Percentiles rank a stretch among this genome's conserved stretches.
Conservation (phyloP, 805 yeast species). For the Phaffomyces opuntiae region DNA sequence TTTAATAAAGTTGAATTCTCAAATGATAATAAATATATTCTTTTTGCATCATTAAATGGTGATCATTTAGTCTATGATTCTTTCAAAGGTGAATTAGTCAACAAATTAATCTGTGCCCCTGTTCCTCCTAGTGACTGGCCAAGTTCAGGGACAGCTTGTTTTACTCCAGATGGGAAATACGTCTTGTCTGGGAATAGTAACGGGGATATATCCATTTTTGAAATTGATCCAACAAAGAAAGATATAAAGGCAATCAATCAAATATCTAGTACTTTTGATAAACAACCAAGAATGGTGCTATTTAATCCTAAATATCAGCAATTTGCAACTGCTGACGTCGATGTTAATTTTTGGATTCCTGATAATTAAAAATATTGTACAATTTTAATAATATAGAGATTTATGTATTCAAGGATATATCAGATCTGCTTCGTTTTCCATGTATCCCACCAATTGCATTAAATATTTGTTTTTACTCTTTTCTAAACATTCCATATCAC, state of each 20-base stretch:
- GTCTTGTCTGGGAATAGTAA: slow-evolving; percentile 56
- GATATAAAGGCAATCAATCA: slow-evolving; percentile 16
- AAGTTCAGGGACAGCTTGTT: slow-evolving; percentile 49
- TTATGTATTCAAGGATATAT: slow-evolving; percentile 4
- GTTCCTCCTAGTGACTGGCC: slow-evolving; percentile 35
- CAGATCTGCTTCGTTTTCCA: slow-evolving; percentile 6
- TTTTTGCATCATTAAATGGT: slow-evolving; percentile 51
- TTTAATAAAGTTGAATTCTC: slow-evolving; percentile 75
- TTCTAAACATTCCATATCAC: slow-evolving; percentile 68
- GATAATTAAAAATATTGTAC: neutral
- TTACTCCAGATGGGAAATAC: slow-evolving; percentile 62
- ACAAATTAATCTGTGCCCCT: slow-evolving; percentile 26
- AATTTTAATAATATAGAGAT: neutral
- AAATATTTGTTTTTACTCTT: slow-evolving; percentile 3
- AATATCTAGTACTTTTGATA: slow-evolving; percentile 20
- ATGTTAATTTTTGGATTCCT: slow-evolving; percentile 20
- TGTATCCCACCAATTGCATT: slow-evolving; percentile 2
- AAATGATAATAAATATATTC: slow-evolving; percentile 60
- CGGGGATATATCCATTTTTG: slow-evolving; percentile 49
- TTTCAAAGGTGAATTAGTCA: slow-evolving; percentile 47
- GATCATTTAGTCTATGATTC: slow-evolving; percentile 64
- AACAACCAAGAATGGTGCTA: slow-evolving; percentile 31
- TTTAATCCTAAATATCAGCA: slow-evolving; percentile 33
- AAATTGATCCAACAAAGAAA: slow-evolving; percentile 25
- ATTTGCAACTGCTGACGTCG: slow-evolving; percentile 18